Base-by-base conservation (phyloP, 306 rosid genomes). In the Cucumis hystrix region DNA sequence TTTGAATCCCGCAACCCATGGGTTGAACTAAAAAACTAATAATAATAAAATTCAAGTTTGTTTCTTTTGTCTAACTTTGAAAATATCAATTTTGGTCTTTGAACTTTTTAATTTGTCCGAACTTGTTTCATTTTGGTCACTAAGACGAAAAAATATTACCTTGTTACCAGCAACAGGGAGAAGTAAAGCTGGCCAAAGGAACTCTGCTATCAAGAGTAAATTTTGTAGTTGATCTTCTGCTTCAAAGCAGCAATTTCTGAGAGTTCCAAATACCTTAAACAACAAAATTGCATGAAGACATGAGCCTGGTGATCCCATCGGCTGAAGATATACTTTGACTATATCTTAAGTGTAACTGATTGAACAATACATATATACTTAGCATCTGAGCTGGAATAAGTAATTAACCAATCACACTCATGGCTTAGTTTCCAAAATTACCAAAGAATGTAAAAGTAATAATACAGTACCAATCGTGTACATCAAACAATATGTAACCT, bases 101-200 rank as follows among this genome's bases (percentile, higher is more conserved):
- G 54, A 13, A 47, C 54, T 47, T 47, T 4, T 47, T 47, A 47
- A 47, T 47, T 47, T 47, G 54, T 47, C 12, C 20, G 20, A 52
- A 47, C 4, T 47, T 47, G 54, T 12, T 47, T 8, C 57, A 52
- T 52, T 52, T 52, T 52, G 20, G 8, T 16, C 57, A 15, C 20
- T 52, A 52, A 16, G 57, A 52, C 57, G 1, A 5, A 52, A 28
- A 28, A 58, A 74, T 43, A 61, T 69, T 74, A 92, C 98, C 98
- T 88, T 94, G 82, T 89, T 90, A 78, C 98, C 88, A 13, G 98
- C 97, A 79, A 94, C 96, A 10, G 98, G 97, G 75, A 94, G 91
- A 87, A 94, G 97, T 78, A 94, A 78, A 79, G 97, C 93, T 59
- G 97, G 98, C 98, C 98, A 94, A 78, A 94, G 97, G 85, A 94